Evolutionary conservation across 2,329 filamentous ascomycete genomes (phyloP), one percentile per base, ranked within the genome.

Genomic region (Thielaviopsis euricoi): DNA sequence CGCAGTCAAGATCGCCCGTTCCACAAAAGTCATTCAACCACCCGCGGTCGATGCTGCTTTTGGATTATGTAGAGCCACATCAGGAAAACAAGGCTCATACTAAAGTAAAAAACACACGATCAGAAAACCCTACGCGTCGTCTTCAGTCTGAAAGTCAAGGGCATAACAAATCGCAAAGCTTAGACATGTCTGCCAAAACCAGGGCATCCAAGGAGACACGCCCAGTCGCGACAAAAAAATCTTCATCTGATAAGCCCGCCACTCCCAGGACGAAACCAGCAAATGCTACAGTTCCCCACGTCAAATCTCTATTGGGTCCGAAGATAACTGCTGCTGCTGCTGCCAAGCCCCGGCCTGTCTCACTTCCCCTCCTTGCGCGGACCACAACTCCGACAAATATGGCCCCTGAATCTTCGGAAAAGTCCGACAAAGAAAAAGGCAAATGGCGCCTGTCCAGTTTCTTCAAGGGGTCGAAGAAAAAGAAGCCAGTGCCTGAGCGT

Each of bases 361-460:
- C 57, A 6, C 23, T 55, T 37, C 48, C 57, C 2, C 48, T 22
- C 6, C 48, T n/a, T 15, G 12, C 33, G 5, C 57, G 15, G 19
- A 15, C 23, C 17, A 13, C 49, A 4, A 26, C 10, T 5, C 10
- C 46, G 19, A 17, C 55, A 22, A 43, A 40, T 23, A 22, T 23
- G 15, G n/a, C 21, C 3, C 48, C 53, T 17, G 37, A 19, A 43
- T 29, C 29, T 5, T 10, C 43, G 21, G 13, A 6, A 26, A 46
- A 26, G 4, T 22, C 37, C n/a, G 22, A 10, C 13, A 59, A 59
- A 22, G 52, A 56, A 29, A 59, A 59, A 12, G 22, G 52, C 15
- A 40, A 53, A 29, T 59, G 57, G 57, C 33, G 37, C n/a, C 7
- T 59, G 15, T 46, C 57, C 6, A 55, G 53, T 23, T 19, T 59